Evolutionary conservation across 1,284 basidiomycete genomes (phyloP).

Genomic region (Malassezia nana): DNA sequence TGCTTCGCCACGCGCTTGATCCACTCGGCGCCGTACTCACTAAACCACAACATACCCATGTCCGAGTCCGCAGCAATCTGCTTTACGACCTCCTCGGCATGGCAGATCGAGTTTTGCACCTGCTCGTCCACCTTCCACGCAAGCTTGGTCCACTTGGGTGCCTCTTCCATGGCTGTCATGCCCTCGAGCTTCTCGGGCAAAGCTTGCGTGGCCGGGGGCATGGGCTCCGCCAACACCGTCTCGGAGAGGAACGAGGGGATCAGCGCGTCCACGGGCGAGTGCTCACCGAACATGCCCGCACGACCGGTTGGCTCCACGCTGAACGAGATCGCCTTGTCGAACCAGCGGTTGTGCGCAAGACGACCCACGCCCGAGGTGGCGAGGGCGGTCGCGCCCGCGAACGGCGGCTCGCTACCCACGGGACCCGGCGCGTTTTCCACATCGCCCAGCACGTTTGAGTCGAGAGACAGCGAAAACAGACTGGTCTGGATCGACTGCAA

Average conservation of each 20-base stretch:
- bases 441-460: constrained; percentile 50
- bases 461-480: constrained; percentile 62
- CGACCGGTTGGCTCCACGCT: constrained; percentile 76
- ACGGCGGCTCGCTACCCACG: constrained; percentile 52
- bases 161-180: constrained; percentile 24
- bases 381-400: constrained; percentile 67
- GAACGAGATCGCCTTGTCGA: constrained; percentile 77
- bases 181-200: constrained; percentile 23
- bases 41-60: constrained; percentile 71
- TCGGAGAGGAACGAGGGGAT: constrained; percentile 84
- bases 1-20: constrained; percentile 73
- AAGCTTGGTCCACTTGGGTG: constrained; percentile 58
- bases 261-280: constrained; percentile 81
- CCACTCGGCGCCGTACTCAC: constrained; percentile 78
- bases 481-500: constrained; percentile 62
- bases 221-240: constrained; percentile 60
- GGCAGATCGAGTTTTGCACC: constrained; percentile 57
- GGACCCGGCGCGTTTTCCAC: constrained; percentile 47
- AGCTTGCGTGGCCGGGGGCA: constrained; percentile 23
- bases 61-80: constrained; percentile 69
- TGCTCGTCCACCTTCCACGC: constrained; percentile 66
- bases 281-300: constrained; percentile 81
- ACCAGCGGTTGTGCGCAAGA: constrained; percentile 74
- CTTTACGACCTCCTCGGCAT: constrained; percentile 58
- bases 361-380: constrained; percentile 62